These are phyloP conservation scores for carrot (Daucus carota) DNA, from an alignment of 129 eudicot species.

Conservation along the genomic window DNA sequence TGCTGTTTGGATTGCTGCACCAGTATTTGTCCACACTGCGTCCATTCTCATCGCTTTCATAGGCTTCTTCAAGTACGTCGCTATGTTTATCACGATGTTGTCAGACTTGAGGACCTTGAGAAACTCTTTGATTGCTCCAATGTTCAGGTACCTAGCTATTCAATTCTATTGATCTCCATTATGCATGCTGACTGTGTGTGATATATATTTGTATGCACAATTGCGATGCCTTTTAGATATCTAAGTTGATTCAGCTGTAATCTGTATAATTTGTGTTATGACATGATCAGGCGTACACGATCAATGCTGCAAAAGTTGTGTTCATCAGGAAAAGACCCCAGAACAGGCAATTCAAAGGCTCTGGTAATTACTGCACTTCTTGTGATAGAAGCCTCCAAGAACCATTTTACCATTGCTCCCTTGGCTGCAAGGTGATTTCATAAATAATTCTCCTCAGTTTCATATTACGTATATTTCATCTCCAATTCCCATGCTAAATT, in stretches of 20 bases:
- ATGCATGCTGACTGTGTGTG: background rate
- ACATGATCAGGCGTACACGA: slow-evolving; percentile 70
- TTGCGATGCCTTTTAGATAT: background rate
- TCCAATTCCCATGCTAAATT: background rate
- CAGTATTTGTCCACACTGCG: slow-evolving; percentile 94
- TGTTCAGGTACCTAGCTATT: slow-evolving; percentile 52
- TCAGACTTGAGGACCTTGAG: slow-evolving; percentile 89
- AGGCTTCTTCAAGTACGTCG: slow-evolving; percentile 94
- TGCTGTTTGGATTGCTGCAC: slow-evolving; percentile 90
- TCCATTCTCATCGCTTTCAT: slow-evolving; percentile 64
- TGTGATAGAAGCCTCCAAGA: slow-evolving; percentile 96
- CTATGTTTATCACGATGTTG: slow-evolving; percentile 89
- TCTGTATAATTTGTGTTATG: background rate
- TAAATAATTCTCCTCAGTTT: background rate
- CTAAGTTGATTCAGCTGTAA: background rate
- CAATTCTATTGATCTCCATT: background rate
- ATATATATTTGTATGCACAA: background rate
- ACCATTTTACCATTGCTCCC: slow-evolving; percentile 93
- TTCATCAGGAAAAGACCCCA: slow-evolving; percentile 96
- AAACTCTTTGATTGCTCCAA: slow-evolving; percentile 84
- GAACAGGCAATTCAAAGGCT: slow-evolving; percentile 89
- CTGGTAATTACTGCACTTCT: slow-evolving; percentile 92
- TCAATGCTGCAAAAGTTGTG: slow-evolving; percentile 88
- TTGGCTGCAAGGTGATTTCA: slow-evolving; percentile 86
- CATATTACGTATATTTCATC: background rate